Conservation (phyloP, 495 filamentous ascomycete genomes). For the Penicillium bialowiezense region DNA sequence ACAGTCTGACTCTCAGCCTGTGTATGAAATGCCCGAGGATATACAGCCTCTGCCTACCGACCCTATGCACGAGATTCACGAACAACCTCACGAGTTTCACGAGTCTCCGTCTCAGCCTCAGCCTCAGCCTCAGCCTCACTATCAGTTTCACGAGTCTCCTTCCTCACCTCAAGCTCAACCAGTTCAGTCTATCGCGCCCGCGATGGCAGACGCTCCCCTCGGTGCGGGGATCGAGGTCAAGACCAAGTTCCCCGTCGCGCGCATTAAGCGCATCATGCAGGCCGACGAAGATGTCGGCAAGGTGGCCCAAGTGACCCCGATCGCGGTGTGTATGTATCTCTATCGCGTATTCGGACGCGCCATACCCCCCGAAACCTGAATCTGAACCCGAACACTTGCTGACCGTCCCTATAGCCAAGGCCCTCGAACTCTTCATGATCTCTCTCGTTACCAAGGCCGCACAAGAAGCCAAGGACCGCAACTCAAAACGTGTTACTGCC, state of each 20-base stretch:
- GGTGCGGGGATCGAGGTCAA: constrained; percentile 65
- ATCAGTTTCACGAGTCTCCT: too few species aligned
- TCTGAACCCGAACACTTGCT: constrained; percentile 17
- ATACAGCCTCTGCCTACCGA: constrained; percentile 27
- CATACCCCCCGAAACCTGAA: too few species aligned
- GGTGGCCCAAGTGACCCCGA: constrained; percentile 93
- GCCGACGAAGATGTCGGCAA: constrained; percentile 99
- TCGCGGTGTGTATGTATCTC: constrained; percentile 79
- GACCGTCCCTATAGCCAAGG: constrained; percentile 57
- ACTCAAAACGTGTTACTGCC: constrained; percentile 84
- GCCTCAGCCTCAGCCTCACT: constrained; percentile 24
- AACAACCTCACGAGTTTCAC: too few species aligned
- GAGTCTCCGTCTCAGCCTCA: constrained; percentile 48
- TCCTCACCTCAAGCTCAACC: neutral
- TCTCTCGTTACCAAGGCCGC: constrained; percentile 83
- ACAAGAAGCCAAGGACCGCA: constrained; percentile 73
- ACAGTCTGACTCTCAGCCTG: constrained; percentile 21
- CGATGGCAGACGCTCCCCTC: constrained; percentile 11
- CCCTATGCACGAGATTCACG: too few species aligned
- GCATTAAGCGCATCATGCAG: constrained; percentile 99
- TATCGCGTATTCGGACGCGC: too few species aligned
- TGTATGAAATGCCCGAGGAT: constrained; percentile 9
- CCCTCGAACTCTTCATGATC: constrained; percentile 97
- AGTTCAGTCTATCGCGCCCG: constrained; percentile 15
- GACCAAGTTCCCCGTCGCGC: constrained; percentile 95